Evolutionary conservation across 768 basidiomycete species (phyloP), one percentile per base, ranked within the genome.

Genomic region (Termitomyces sp.): DNA sequence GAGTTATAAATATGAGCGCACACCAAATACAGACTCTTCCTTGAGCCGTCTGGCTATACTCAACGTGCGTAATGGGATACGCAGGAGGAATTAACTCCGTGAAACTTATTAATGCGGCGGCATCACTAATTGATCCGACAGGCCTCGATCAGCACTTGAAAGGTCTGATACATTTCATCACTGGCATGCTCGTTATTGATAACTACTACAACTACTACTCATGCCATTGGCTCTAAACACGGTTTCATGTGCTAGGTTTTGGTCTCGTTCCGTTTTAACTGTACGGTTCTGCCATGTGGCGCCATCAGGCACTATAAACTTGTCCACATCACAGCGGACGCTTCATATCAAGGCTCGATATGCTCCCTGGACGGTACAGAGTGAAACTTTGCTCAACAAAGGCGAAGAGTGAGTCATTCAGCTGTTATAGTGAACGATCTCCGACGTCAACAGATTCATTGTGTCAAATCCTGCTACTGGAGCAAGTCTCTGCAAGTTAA

Each of bases 401-500:
- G 43, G 40, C 23, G 61, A 70, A 51, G 66, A 68, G 70, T 72
- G 50, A 60, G 70, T 56, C 28, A 33, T 28, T 44, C 20, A 30
- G 4, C 32, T 55, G 7, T 38, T 26, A 20, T 18, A 32, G 35
- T 6, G 4, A 41, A 18, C 44, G 36, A n/a, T 23, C 14, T 18
- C 23, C 50, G 14, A 58, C 33, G 14, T 18, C 26, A 33, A 56
- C 26, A 87, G 84, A 20, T 78, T 88, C 55, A 66, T 68, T 16
- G 81, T 92, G 8, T 67, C 68, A 47, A 90, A 91, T 69, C 90
- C 91, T 12, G 88, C 91, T 2, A 89, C 80, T 1, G 84, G 87
- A 33, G 74, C 86, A 56, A 66, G 74, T 13, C 67, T 91, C 36
- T 83, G 75, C 75, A 79, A 72, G 89, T 88, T 68, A 61, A 82